Percentiles rank a stretch among this genome's conserved stretches.
Evolutionary conservation across 2,329 filamentous ascomycete species (phyloP).

Genomic region (Periconia sp.): DNA sequence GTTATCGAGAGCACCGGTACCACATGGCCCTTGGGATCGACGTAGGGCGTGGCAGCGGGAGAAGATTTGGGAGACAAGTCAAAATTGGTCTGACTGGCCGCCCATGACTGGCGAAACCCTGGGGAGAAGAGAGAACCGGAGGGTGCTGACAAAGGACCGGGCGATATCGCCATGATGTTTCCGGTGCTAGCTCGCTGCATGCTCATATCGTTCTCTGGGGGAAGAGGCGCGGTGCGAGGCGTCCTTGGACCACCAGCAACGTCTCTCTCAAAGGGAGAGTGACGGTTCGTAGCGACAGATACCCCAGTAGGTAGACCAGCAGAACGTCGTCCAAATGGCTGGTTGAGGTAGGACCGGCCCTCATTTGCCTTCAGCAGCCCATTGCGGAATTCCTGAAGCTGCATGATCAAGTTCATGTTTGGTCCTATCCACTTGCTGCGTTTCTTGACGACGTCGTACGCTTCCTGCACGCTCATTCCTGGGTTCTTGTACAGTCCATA

Average conservation of each 20-base stretch:
- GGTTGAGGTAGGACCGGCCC: conserved; percentile 36
- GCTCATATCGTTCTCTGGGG: conserved; percentile 56
- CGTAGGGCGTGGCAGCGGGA: conserved; percentile 36
- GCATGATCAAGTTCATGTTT: conserved; percentile 92
- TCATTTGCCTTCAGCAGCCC: conserved; percentile 50
- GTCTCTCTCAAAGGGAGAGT: conserved; percentile 41
- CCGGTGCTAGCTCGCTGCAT: conserved; percentile 52
- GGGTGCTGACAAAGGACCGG: conserved; percentile 49
- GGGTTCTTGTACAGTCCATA: conserved; percentile 84
- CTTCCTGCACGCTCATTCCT: conserved; percentile 78
- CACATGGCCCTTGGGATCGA: conserved; percentile 45
- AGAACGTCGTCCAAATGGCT: conserved; percentile 40
- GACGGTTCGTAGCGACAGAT: conserved; percentile 32
- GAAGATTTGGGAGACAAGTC: conserved; percentile 38
- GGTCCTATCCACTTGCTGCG: conserved; percentile 88
- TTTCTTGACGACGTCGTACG: conserved; percentile 79
- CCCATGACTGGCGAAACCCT: conserved; percentile 49
- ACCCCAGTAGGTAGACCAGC: conserved; percentile 34
- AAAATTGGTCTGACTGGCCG: conserved; percentile 42
- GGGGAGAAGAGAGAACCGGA: conserved; percentile 43
- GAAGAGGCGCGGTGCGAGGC: conserved; percentile 46
- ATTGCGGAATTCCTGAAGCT: conserved; percentile 76
- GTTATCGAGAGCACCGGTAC: conserved; percentile 45
- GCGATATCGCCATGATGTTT: conserved; percentile 49
- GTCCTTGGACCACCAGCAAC: conserved; percentile 38